Evolutionary conservation across 768 basidiomycete genomes (phyloP).

Genomic region (Mycena chlorophos): DNA sequence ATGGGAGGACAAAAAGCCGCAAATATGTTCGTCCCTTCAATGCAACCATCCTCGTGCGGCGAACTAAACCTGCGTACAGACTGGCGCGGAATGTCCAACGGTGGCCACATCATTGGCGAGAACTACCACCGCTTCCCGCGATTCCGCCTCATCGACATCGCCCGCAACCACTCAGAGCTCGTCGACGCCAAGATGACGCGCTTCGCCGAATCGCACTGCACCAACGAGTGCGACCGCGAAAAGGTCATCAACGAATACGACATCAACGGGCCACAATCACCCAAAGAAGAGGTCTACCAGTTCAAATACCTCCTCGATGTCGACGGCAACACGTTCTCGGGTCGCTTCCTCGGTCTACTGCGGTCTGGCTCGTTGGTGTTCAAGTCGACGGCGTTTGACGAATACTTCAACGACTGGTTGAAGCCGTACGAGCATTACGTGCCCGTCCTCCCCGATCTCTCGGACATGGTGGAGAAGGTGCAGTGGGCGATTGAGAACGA

Average conservation of each 20-base stretch:
- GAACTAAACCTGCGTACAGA: constrained; percentile 3
- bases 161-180: constrained; percentile 22
- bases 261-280: constrained; percentile 13
- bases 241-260: constrained; percentile 19
- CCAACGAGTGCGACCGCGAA: constrained; percentile 19
- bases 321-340: constrained; percentile 24
- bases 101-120: constrained; percentile 21
- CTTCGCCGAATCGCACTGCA: constrained; percentile 21
- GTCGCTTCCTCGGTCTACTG: constrained; percentile 18
- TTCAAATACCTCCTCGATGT: constrained; percentile 23
- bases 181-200: constrained; percentile 23
- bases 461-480: constrained; percentile 21
- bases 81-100: constrained; percentile 24
- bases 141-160: constrained; percentile 19
- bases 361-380: constrained; percentile 21
- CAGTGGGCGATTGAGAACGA: constrained; percentile 22
- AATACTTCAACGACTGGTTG: constrained; percentile 21
- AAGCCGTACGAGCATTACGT: constrained; percentile 20
- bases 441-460: constrained; percentile 18
- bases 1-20: constrained; percentile 19
- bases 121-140: constrained; percentile 24
- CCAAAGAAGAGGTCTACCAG: constrained; percentile 22
- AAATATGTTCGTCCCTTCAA: constrained; percentile 4
- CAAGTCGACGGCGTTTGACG: constrained; percentile 24
- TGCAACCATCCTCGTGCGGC: neutral